Base-by-base conservation (phyloP, 441 rosid genomes). In the Arabidopsis hybrid region DNA sequence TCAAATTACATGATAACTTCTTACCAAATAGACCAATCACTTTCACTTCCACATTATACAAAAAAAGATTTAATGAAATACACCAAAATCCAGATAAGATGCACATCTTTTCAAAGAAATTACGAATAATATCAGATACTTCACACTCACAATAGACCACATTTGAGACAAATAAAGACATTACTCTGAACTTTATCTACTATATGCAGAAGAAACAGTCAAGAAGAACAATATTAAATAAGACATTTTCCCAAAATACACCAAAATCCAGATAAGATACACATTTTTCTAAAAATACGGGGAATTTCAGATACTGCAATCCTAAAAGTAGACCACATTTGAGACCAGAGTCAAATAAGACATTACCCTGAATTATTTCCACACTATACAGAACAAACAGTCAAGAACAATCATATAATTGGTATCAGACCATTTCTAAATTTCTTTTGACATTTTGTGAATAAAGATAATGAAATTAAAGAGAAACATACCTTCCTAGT, bases 401-500 rank as follows among this genome's bases (percentile, higher is more conserved):
- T 32, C 4, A 50, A 47, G 32, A 51, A 62, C 31, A 69, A 29
- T 60, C 17, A 4, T 7, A 12, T 6, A 39, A 3, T 31, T 67
- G 31, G 8, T 7, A 29, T 38, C 8, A 65, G 29, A 66, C 65
- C 7, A 29, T 21, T 36, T n/a, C 4, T 32, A 31, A 42, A 32
- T 2, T 7, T 10, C 35, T 36, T 26, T 8, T 17, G 66, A 32
- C 55, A 74, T 8, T 67, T 59, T 31, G 38, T 67, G 4, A 16
- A 55, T 17, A 55, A 63, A 38, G 9, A 49, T 40, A 31, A 38
- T n/a, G 38, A 45, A 18, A 0, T 17, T 49, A 8, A 13, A 14
- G 51, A 34, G 3, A 13, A 21, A 21, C 6, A 63, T 83, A 90
- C 97, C 98, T 86, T 89, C 82, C 66, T 86, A 4, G 89, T 85